Percentiles rank a stretch among this genome's conserved stretches.
Evolutionary conservation across 1,284 basidiomycete genomes (phyloP).

Genomic region (Moniliophthora roreri): DNA sequence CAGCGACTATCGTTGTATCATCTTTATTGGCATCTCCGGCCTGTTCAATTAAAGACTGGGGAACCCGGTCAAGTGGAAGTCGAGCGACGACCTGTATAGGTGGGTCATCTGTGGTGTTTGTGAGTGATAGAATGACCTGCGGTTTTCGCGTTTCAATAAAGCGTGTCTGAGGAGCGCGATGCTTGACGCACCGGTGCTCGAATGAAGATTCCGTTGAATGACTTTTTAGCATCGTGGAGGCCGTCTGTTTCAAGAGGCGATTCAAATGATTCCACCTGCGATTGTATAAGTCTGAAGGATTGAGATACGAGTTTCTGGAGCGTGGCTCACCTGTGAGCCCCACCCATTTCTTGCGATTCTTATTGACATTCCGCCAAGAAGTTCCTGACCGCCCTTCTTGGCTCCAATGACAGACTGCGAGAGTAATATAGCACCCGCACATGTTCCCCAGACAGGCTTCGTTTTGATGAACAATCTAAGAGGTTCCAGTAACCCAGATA

Average conservation of each 20-base stretch:
- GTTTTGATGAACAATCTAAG: slow-evolving; percentile 67
- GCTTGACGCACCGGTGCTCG: slow-evolving; percentile 77
- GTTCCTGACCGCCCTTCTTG: slow-evolving; percentile 87
- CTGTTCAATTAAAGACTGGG: slow-evolving; percentile 41
- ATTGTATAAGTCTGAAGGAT: slow-evolving; percentile 5
- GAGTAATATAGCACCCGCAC: slow-evolving; percentile 94
- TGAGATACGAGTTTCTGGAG: background rate
- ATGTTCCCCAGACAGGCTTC: slow-evolving; percentile 93
- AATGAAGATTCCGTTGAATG: slow-evolving; percentile 92
- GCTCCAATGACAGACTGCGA: slow-evolving; percentile 72
- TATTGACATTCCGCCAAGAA: slow-evolving; percentile 82
- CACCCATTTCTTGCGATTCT: slow-evolving; percentile 89
- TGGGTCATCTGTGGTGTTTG: slow-evolving; percentile 41
- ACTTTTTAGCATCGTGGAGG: slow-evolving; percentile 56
- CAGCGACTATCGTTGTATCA: slow-evolving; percentile 77
- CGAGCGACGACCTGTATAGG: slow-evolving; percentile 72
- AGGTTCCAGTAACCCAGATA: slow-evolving; percentile 80
- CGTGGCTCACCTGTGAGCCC: slow-evolving; percentile 67
- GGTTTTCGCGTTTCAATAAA: slow-evolving; percentile 16
- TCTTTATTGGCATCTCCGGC: slow-evolving; percentile 41
- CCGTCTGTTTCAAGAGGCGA: slow-evolving; percentile 68
- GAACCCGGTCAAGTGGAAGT: slow-evolving; percentile 63
- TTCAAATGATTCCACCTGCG: slow-evolving; percentile 88
- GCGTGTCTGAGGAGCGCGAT: background rate
- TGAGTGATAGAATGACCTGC: slow-evolving; percentile 62